Evolutionary conservation across 331 rosid genomes (phyloP), one percentile per base, ranked within the genome.

Genomic region (Rosa hybrid): DNA sequence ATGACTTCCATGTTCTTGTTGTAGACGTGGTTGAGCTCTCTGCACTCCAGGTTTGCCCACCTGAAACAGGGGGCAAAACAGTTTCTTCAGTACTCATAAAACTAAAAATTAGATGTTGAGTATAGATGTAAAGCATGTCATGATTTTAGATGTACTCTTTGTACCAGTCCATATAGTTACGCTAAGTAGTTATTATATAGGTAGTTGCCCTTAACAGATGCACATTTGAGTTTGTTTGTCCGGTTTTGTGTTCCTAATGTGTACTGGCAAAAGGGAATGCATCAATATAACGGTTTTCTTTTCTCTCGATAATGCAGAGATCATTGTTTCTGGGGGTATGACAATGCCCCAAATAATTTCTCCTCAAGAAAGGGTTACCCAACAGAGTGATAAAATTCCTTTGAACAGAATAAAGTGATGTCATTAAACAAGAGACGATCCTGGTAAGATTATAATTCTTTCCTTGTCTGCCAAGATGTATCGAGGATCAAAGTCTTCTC

Each of bases 281-380:
- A n/a, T 46, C 53, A 44, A 53, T 44, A 11, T 54, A 6, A 60
- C 3, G 38, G 38, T 80, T 30, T 74, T 11, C n/a, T 60, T 77
- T 64, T 9, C 49, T 53, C 69, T 57, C 27, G 54, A 71, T 75
- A 11, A 41, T 86, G 88, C 97, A 94, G 98, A 91, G 86, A 91
- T 94, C 51, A 91, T 94, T 23, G 95, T 94, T 86, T 94, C 98
- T 18, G 98, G 97, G 73, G 98, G 98, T 75, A 94, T 94, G 98
- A 86, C 98, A n/a, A 90, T 94, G 97, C 97, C 97, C 0, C 95
- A 91, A 86, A 48, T 84, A 30, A 88, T 94, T 71, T 88, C 98
- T 77, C 97, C 98, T 3, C 9, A 78, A 51, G 89, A 86, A 85
- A 87, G 93, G 86, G 84, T 74, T 76, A 56, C 88, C 81, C 84